Evolutionary conservation across 164 flowering plant species (phyloP), one percentile per base, ranked within the genome.

Genomic region (Chimonanthus praecox): DNA sequence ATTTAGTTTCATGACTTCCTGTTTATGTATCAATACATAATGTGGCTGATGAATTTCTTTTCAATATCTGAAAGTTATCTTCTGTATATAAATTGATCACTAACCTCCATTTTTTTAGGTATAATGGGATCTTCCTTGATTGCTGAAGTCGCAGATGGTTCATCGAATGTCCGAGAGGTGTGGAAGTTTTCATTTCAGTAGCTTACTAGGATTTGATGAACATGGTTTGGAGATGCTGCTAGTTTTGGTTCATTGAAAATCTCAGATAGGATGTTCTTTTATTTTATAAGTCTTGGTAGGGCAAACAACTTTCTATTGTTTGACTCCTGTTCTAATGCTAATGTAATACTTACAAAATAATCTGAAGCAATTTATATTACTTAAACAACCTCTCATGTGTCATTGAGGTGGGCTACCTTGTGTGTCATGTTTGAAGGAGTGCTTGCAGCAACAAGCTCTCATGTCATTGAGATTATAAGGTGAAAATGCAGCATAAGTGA

Each of bases 101-200:
- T 6, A 43, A 51, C 48, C 48, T 50, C n/a, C n/a, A 49, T n/a
- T 54, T 73, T 58, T 21, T 78, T 84, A 93, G 98, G 97, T 58
- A 54, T 75, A 54, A 80, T 96, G 84, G 79, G 58, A 9, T 73
- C 89, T 71, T 78, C 76, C 67, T 76, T 94, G 82, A 84, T 91
- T 80, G 83, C 88, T 49, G 97, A 92, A 82, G 87, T 96, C 69
- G 83, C 92, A 6, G 94, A 94, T 85, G 98, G 99, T 62, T 86
- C 94, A 16, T 94, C 99, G 18, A 94, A 96, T 77, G 90, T 96
- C 60, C 87, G 98, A 58, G 99, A 96, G 80, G 90, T 94, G 49
- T 96, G 99, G 99, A 94, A 89, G 88, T 84, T 96, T 58, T 84
- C 89, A 43, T 73, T 79, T 45, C 87, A 85, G 85, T 81, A 86